Percentiles rank a stretch among this genome's conserved stretches.
These are phyloP conservation scores for Alternaria ventricosa DNA, from an alignment of 2,329 filamentous ascomycete genomes.

Conservation along the genomic window DNA sequence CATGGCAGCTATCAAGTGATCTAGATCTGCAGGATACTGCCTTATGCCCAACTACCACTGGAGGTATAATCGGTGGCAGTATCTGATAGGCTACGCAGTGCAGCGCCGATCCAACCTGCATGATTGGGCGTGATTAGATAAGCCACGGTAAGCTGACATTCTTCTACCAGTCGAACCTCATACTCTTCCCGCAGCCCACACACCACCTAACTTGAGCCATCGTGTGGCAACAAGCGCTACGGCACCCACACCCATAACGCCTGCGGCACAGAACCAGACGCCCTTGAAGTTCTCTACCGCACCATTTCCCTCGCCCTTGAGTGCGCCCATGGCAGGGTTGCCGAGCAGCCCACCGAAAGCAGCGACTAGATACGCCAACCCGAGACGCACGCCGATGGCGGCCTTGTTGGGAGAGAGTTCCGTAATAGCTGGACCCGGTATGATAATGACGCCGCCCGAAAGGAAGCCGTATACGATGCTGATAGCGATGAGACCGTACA, in stretches of 20 bases:
- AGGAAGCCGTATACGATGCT: conserved; percentile 51
- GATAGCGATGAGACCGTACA: conserved; percentile 42
- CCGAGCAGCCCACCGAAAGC: conserved; percentile 59
- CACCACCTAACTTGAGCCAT: conserved; percentile 22
- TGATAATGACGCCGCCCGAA: conserved; percentile 50
- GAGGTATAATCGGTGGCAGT: neutral
- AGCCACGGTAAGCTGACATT: neutral
- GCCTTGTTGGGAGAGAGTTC: conserved; percentile 45
- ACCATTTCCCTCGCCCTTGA: conserved; percentile 50
- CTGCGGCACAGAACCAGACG: conserved; percentile 47
- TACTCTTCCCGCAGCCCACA: conserved; percentile 5
- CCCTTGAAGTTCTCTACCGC: conserved; percentile 32
- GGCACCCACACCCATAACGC: conserved; percentile 26
- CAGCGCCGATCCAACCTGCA: neutral
- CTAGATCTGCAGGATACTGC: neutral
- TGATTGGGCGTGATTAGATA: neutral
- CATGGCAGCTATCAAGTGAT: neutral
- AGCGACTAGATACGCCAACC: conserved; percentile 58
- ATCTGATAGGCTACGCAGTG: neutral
- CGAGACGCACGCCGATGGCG: conserved; percentile 56
- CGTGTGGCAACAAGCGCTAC: conserved; percentile 19
- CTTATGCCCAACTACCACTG: neutral
- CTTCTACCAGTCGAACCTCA: neutral
- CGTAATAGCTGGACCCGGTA: conserved; percentile 51
- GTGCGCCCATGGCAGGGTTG: conserved; percentile 60